These are phyloP conservation scores for Dendrobium officinale DNA, from an alignment of 106 monocot genomes.

Conservation along the genomic window DNA sequence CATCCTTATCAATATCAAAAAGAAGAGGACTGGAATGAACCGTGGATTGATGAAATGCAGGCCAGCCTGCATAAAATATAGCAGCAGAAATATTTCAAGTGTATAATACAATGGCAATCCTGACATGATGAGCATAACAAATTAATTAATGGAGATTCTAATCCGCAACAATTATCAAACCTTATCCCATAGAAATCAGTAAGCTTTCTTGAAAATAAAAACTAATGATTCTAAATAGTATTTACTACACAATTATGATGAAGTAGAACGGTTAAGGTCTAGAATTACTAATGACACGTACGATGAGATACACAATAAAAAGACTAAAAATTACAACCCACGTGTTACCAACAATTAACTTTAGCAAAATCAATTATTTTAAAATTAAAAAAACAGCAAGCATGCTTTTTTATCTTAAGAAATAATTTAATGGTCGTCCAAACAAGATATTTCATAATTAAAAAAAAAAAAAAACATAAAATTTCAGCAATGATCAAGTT, in stretches of 20 bases:
- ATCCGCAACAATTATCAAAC: background rate
- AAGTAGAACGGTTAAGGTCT: too few species aligned
- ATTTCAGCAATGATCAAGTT: too few species aligned
- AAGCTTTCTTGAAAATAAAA: background rate
- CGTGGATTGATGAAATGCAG: slow-evolving; percentile 95
- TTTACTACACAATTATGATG: background rate
- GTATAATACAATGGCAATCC: background rate
- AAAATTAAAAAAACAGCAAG: too few species aligned
- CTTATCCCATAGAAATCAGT: background rate
- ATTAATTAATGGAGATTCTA: background rate
- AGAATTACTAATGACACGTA: too few species aligned
- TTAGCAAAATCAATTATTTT: too few species aligned
- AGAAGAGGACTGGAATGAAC: slow-evolving; percentile 92
- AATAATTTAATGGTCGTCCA: too few species aligned
- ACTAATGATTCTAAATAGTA: background rate
- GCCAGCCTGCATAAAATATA: slow-evolving; percentile 65
- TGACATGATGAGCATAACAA: background rate
- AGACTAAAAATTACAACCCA: too few species aligned
- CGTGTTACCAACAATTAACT: too few species aligned
- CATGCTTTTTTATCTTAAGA: too few species aligned
- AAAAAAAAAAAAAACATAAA: too few species aligned
- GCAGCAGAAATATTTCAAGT: background rate
- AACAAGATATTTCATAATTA: too few species aligned
- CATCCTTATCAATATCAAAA: slow-evolving; percentile 97
- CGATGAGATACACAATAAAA: too few species aligned